Evolutionary conservation across 257 asterid species (phyloP).

Genomic region (Petunia axillaris): DNA sequence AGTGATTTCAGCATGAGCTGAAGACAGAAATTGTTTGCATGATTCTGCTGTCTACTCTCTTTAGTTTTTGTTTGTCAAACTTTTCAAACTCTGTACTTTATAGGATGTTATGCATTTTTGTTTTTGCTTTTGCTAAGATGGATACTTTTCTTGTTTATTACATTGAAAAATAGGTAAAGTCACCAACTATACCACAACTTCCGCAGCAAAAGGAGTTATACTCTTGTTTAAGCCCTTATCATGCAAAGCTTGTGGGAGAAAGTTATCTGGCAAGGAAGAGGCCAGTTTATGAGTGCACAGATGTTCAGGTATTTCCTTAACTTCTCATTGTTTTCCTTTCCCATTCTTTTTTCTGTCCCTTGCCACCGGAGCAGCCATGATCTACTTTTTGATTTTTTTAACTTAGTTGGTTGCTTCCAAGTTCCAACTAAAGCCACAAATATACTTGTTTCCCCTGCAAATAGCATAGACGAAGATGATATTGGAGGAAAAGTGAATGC

Average conservation of each 20-base stretch:
- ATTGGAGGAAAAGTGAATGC: background rate
- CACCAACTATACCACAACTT: constrained; percentile 78
- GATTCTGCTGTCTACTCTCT: background rate
- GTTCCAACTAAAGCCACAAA: background rate
- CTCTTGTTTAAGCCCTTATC: constrained; percentile 71
- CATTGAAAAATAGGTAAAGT: constrained; percentile 64
- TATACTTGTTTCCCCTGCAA: background rate
- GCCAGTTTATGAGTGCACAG: constrained; percentile 87
- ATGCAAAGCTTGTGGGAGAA: constrained; percentile 92
- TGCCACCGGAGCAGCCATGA: constrained; percentile 13
- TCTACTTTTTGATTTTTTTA: background rate
- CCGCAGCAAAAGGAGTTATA: constrained; percentile 81
- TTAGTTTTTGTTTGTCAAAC: constrained; percentile 16
- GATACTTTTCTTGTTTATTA: constrained; percentile 32
- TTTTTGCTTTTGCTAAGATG: constrained; percentile 5
- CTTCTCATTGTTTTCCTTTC: background rate
- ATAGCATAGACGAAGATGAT: background rate
- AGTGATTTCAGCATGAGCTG: constrained; percentile 22
- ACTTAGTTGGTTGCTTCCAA: background rate
- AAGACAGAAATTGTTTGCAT: background rate
- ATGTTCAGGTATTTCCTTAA: constrained; percentile 60
- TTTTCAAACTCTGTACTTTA: background rate
- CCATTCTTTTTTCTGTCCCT: constrained; percentile 15
- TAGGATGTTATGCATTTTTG: background rate
- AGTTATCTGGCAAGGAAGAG: constrained; percentile 89